Evolutionary conservation across 192 early-diverging fungal genomes (phyloP).

Genomic region (Entomortierella parvispora): DNA sequence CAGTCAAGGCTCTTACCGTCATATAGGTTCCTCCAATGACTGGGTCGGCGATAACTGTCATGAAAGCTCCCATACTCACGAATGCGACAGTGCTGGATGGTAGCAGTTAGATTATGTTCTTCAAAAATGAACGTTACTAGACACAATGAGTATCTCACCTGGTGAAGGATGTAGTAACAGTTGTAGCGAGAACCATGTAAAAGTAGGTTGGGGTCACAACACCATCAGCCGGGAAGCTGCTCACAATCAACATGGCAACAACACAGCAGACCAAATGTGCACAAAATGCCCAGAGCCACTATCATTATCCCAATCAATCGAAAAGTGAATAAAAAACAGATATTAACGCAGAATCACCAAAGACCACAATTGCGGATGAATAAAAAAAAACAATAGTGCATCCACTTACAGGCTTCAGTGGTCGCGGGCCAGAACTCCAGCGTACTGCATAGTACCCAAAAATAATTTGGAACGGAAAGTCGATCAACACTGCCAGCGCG

Average conservation of each 20-base stretch:
- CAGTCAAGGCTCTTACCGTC: slow-evolving; percentile 49
- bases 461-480: slow-evolving; percentile 96
- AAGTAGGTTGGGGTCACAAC: slow-evolving; percentile 79
- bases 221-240: slow-evolving; percentile 74
- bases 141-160: no score
- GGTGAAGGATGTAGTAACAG: slow-evolving; percentile 86
- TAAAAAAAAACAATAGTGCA: slow-evolving; percentile 1
- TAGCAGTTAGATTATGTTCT: no score
- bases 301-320: no score
- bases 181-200: slow-evolving; percentile 77
- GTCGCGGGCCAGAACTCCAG: slow-evolving; percentile 89
- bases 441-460: slow-evolving; percentile 98
- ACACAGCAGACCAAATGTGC: slow-evolving; percentile 82
- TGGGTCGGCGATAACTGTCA: slow-evolving; percentile 95
- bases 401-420: slow-evolving; percentile 78
- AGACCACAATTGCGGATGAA: not conserved
- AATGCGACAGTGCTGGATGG: slow-evolving; percentile 92
- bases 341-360: not conserved
- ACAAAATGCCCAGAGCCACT: slow-evolving; percentile 92
- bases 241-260: slow-evolving; percentile 86
- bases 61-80: slow-evolving; percentile 94
- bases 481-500: slow-evolving; percentile 90
- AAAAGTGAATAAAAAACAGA: not conserved
- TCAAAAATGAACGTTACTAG: no score
- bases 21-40: slow-evolving; percentile 92